A percentile compares a stretch with the other conserved stretches of the same genome.
These are phyloP conservation scores for Pythium guiyangense DNA, from an alignment of 352 stramenopile species.

Conservation along the genomic window DNA sequence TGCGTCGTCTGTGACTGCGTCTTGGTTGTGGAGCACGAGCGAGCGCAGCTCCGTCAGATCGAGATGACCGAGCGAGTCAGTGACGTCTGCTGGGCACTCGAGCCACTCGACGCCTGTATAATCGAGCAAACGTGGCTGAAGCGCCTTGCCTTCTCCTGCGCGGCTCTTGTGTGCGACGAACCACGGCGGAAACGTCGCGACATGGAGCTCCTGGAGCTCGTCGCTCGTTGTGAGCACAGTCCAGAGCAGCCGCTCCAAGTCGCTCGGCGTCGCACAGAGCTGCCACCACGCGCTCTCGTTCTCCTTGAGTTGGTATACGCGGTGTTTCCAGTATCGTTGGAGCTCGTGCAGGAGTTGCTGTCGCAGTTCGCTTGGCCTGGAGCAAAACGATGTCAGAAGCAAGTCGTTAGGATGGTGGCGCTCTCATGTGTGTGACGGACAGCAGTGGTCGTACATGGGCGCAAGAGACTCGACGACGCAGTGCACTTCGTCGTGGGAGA, in stretches of 20 bases:
- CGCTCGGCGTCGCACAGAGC: background rate
- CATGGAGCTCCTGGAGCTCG: conserved; percentile 3
- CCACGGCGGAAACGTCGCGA: conserved; percentile 7
- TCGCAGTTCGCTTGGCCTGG: conserved; percentile 6
- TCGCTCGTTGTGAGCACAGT: background rate
- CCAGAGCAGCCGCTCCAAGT: conserved; percentile 5
- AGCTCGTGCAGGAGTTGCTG: conserved; percentile 2
- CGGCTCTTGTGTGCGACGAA: background rate
- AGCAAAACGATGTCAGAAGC: background rate
- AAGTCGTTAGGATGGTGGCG: background rate
- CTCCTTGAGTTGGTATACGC: conserved; percentile 1
- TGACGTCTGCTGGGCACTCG: conserved; percentile 1
- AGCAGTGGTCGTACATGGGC: conserved; percentile 4
- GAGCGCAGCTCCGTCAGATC: background rate
- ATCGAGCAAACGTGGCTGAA: background rate
- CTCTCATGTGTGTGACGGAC: background rate
- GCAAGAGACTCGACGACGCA: conserved; percentile 2
- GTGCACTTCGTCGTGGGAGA: too few relatives aligned
- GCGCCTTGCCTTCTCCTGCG: background rate
- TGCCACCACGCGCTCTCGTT: conserved; percentile 6
- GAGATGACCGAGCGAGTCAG: background rate
- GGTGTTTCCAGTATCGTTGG: conserved; percentile 1
- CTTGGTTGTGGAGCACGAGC: conserved; percentile 7
- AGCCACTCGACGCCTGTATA: conserved; percentile 12
- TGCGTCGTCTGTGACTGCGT: conserved; percentile 4